These are phyloP conservation scores for Mycena polygramma DNA, from an alignment of 768 basidiomycete species.

Conservation along the genomic window DNA sequence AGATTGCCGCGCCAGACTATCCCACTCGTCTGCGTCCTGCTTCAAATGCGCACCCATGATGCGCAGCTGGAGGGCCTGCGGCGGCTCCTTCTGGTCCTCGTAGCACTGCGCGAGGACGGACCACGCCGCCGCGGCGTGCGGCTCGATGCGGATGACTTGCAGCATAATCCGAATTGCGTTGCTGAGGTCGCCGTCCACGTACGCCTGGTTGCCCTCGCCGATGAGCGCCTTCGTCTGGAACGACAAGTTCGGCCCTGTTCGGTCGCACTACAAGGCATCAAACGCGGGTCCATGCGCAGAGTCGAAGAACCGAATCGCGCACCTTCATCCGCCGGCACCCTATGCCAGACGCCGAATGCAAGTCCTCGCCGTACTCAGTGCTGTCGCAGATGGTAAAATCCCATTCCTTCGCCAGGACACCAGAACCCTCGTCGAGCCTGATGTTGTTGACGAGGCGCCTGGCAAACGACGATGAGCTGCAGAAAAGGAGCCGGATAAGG, in stretches of 20 bases:
- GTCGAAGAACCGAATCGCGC: conserved; percentile 27
- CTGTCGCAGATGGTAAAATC: conserved; percentile 78
- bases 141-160: conserved; percentile 95
- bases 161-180: conserved; percentile 86
- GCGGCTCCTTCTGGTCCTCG: conserved; percentile 73
- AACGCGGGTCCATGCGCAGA: not conserved
- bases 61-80: conserved; percentile 83
- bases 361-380: conserved; percentile 77
- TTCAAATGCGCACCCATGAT: conserved; percentile 93
- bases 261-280: conserved; percentile 53
- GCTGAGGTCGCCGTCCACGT: conserved; percentile 75
- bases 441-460: conserved; percentile 82
- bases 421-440: conserved; percentile 61
- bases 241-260: conserved; percentile 69
- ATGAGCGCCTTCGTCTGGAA: conserved; percentile 81
- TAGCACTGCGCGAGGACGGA: conserved; percentile 89
- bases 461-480: conserved; percentile 2
- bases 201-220: conserved; percentile 90
- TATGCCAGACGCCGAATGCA: conserved; percentile 80
- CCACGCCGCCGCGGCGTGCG: conserved; percentile 88
- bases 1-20: conserved; percentile 79
- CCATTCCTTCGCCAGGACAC: conserved; percentile 76
- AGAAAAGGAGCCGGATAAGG: not conserved
- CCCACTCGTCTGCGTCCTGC: conserved; percentile 91
- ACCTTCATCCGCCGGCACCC: conserved; percentile 69